phyloP scores from a whole-genome alignment of 495 filamentous ascomycete species.

The Copromyces sp. region DNA sequence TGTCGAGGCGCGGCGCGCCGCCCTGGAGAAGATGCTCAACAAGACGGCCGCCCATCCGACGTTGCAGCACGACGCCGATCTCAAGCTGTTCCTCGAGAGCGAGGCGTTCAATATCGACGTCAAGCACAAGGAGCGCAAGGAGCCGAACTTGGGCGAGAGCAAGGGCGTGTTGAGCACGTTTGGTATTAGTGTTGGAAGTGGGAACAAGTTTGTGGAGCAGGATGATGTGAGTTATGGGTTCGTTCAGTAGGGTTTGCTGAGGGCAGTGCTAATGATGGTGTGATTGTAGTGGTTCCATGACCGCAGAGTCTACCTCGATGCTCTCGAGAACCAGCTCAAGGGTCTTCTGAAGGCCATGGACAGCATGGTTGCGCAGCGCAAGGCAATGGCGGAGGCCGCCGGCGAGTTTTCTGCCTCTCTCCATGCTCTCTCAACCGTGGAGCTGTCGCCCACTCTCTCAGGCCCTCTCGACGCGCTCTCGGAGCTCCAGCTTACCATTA shows the following conservation, averaged over 20 bases:
- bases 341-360: constrained; percentile 89
- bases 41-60: constrained; percentile 85
- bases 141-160: constrained; percentile 74
- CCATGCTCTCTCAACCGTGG: constrained; percentile 80
- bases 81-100: constrained; percentile 94
- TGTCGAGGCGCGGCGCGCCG: constrained; percentile 81
- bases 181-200: constrained; percentile 62
- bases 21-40: constrained; percentile 93
- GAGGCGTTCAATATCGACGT: constrained; percentile 92
- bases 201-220: constrained; percentile 88
- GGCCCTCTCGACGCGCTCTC: constrained; percentile 81
- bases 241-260: background rate
- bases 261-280: background rate
- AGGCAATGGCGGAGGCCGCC: constrained; percentile 83
- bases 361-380: constrained; percentile 79
- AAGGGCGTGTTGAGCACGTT: constrained; percentile 87
- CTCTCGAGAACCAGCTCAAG: constrained; percentile 89
- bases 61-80: constrained; percentile 82
- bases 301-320: constrained; percentile 85
- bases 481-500: constrained; percentile 84
- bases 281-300: constrained; percentile 85
- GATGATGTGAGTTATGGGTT: constrained; percentile 64
- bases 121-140: constrained; percentile 92
- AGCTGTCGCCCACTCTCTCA: constrained; percentile 80
- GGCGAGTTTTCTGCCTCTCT: constrained; percentile 86